Evolutionary conservation across 345 rosid species (phyloP).

Genomic region (Sapria himalayana): DNA sequence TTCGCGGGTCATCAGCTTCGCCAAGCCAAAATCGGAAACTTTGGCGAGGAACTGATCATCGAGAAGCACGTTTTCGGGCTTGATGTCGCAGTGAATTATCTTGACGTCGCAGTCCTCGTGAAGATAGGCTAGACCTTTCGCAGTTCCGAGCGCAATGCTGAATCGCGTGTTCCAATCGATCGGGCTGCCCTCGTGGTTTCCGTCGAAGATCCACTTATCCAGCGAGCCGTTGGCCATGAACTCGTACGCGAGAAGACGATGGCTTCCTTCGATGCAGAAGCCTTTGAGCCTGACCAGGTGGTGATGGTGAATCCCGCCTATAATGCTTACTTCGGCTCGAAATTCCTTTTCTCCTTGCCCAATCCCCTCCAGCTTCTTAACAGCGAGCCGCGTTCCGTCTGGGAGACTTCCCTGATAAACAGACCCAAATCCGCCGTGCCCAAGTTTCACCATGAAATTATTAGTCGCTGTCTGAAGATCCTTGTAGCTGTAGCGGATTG

Average conservation of each 20-base stretch:
- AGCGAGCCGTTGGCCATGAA: constrained; percentile 65
- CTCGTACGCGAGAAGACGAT: constrained; percentile 76
- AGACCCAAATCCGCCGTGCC: constrained; percentile 91
- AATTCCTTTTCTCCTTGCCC: constrained; percentile 97
- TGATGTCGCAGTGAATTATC: constrained; percentile 79
- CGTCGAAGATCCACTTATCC: constrained; percentile 77
- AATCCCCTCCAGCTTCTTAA: constrained; percentile 82
- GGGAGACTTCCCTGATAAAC: constrained; percentile 62
- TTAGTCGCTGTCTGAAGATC: constrained; percentile 69
- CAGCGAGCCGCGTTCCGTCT: constrained; percentile 65
- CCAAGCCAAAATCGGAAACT: constrained; percentile 87
- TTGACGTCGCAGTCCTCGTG: constrained; percentile 75
- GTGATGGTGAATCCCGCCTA: constrained; percentile 81
- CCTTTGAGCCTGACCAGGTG: constrained; percentile 78
- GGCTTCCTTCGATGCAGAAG: constrained; percentile 70
- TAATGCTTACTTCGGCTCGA: constrained; percentile 79
- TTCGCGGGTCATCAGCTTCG: constrained; percentile 80
- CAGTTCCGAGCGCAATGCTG: constrained; percentile 59
- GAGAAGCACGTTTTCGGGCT: constrained; percentile 78
- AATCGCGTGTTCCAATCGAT: constrained; percentile 66
- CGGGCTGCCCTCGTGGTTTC: constrained; percentile 18
- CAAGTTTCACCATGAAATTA: constrained; percentile 61
- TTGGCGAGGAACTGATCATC: constrained; percentile 63
- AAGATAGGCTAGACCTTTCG: constrained; percentile 80
- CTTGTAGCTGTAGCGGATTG: constrained; percentile 45